Conservation (phyloP, 352 stramenopile genomes). For the Albugo candida region DNA sequence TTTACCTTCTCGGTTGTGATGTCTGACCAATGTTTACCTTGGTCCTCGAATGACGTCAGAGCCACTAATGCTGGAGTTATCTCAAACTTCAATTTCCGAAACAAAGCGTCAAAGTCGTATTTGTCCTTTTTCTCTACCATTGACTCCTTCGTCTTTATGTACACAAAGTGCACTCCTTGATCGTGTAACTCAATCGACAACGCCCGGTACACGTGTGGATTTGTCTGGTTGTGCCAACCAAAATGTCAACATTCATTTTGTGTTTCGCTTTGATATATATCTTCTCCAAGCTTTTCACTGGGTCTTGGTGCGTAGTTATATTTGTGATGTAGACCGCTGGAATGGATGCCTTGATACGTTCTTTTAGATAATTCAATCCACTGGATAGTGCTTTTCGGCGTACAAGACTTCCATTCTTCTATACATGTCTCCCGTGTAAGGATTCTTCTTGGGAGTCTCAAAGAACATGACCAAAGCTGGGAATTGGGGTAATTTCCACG, state of each 20-base stretch:
- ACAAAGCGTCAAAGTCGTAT: constrained; percentile 2
- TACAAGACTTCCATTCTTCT: constrained; percentile 19
- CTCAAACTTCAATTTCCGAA: constrained; percentile 15
- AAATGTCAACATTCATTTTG: too few relatives aligned
- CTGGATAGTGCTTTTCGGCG: background rate
- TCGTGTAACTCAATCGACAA: constrained; percentile 40
- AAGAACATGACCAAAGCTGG: constrained; percentile 40
- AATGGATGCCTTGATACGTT: too few relatives aligned
- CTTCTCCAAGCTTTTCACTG: too few relatives aligned
- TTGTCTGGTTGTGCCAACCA: too few relatives aligned
- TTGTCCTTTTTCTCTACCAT: constrained; percentile 7
- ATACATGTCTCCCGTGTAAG: constrained; percentile 49
- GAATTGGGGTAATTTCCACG: constrained; percentile 22
- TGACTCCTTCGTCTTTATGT: constrained; percentile 18
- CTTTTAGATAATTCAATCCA: too few relatives aligned
- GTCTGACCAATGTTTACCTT: constrained; percentile 1
- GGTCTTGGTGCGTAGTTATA: too few relatives aligned
- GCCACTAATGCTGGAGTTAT: constrained; percentile 27
- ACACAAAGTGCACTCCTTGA: constrained; percentile 30
- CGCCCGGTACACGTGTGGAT: constrained; percentile 21
- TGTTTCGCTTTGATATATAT: too few relatives aligned
- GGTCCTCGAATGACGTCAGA: constrained; percentile 17
- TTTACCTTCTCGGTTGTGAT: constrained; percentile 24
- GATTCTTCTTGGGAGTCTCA: constrained; percentile 41
- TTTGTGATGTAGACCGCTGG: too few relatives aligned